Conservation (phyloP, 345 rosid genomes). For the Kernera saxatilis region DNA sequence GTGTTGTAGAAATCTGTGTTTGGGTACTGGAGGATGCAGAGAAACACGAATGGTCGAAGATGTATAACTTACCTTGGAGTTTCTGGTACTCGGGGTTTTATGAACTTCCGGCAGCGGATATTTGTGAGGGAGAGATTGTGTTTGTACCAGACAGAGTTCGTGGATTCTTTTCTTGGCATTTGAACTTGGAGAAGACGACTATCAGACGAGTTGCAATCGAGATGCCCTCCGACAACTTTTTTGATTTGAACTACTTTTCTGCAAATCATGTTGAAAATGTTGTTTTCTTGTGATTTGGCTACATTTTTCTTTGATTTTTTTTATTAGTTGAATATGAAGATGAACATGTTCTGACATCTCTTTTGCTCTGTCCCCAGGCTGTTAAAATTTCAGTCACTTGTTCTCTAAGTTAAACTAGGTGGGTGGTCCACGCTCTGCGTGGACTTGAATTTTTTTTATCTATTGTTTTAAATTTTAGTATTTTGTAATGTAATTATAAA, state of each 20-base stretch:
- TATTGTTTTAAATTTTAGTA: no score
- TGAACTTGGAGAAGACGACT: neutral
- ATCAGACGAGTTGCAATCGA: neutral
- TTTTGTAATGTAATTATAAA: no score
- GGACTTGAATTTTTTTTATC: no score
- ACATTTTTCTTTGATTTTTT: neutral
- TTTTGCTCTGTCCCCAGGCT: conserved; percentile 1
- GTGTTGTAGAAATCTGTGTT: neutral
- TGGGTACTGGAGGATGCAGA: neutral
- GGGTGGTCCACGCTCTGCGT: no score
- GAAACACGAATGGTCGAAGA: neutral
- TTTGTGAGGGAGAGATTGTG: neutral
- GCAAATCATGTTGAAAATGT: neutral
- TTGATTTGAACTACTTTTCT: neutral
- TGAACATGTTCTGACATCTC: neutral
- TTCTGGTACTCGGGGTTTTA: no score
- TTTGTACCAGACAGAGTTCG: neutral
- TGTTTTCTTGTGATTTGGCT: neutral
- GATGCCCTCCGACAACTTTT: neutral
- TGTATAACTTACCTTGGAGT: neutral
- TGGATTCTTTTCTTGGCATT: neutral
- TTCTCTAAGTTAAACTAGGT: neutral
- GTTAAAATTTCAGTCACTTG: conserved; percentile 1
- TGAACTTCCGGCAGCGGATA: neutral
- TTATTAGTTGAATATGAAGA: neutral